A percentile compares a stretch with the other conserved stretches of the same genome.
Evolutionary conservation across 2,329 filamentous ascomycete genomes (phyloP).

Genomic region (Fusarium sacchari): DNA sequence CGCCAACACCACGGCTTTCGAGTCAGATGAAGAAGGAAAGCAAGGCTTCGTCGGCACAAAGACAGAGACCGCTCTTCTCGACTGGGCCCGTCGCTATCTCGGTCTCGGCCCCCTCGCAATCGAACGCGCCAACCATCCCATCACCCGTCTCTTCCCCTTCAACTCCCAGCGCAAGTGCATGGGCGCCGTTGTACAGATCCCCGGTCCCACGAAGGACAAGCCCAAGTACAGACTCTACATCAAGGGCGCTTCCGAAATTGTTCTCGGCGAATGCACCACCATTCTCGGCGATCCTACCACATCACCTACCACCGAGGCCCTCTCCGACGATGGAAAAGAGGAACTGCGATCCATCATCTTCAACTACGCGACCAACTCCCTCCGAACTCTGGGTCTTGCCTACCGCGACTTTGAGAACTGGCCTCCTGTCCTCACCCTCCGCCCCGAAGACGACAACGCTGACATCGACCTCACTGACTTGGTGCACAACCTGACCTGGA

Average conservation of each 20-base stretch:
- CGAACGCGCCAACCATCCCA: slow-evolving; percentile 57
- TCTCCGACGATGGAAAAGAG: slow-evolving; percentile 58
- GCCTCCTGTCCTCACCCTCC: slow-evolving; percentile 70
- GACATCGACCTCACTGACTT: slow-evolving; percentile 62
- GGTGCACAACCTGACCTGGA: slow-evolving; percentile 52
- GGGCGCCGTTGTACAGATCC: slow-evolving; percentile 62
- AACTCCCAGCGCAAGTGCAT: slow-evolving; percentile 66
- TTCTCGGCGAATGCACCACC: slow-evolving; percentile 58
- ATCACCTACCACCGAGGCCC: neutral
- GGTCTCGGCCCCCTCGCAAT: slow-evolving; percentile 58
- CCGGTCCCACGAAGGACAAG: slow-evolving; percentile 42
- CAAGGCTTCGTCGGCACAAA: slow-evolving; percentile 63
- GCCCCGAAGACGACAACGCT: slow-evolving; percentile 64
- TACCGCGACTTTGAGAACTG: slow-evolving; percentile 77
- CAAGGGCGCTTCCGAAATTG: slow-evolving; percentile 67
- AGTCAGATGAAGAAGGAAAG: slow-evolving; percentile 57
- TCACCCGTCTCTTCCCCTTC: slow-evolving; percentile 63
- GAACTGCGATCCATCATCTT: slow-evolving; percentile 64
- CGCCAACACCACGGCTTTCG: slow-evolving; percentile 68
- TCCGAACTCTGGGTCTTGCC: slow-evolving; percentile 77
- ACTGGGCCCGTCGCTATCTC: slow-evolving; percentile 60
- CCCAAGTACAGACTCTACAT: slow-evolving; percentile 59
- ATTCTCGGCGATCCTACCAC: slow-evolving; percentile 65
- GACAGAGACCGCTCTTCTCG: slow-evolving; percentile 64
- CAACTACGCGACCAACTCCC: slow-evolving; percentile 69